Evolutionary conservation across 371 early-diverging fungal species (phyloP).

Genomic region (Mortierella sp.): DNA sequence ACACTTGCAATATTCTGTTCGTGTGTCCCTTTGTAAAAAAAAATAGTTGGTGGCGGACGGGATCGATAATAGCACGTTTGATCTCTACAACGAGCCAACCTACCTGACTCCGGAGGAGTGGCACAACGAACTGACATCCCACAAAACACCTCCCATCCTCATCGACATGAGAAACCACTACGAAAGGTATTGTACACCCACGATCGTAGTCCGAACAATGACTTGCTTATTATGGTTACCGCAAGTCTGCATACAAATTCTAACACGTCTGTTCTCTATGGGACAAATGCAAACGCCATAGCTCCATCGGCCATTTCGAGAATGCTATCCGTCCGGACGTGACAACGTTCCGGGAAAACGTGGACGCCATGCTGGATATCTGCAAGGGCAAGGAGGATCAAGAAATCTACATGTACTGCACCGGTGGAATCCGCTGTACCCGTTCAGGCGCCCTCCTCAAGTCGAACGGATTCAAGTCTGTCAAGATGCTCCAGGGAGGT

Average conservation of each 20-base stretch:
- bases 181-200: no score
- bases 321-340: slow-evolving; percentile 77
- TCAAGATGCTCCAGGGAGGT: slow-evolving; percentile 82
- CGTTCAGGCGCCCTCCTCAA: slow-evolving; percentile 79
- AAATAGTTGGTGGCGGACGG: slow-evolving; percentile 70
- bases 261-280: neutral
- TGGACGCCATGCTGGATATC: slow-evolving; percentile 62
- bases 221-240: no score
- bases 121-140: slow-evolving; percentile 68
- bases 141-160: slow-evolving; percentile 58
- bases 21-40: neutral
- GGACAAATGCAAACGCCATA: slow-evolving; percentile 27
- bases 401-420: slow-evolving; percentile 87
- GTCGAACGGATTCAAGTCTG: slow-evolving; percentile 76
- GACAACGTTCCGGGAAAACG: slow-evolving; percentile 80
- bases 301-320: slow-evolving; percentile 77
- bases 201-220: no score
- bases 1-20: slow-evolving; percentile 19
- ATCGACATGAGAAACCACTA: slow-evolving; percentile 87
- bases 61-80: slow-evolving; percentile 61
- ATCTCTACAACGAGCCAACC: slow-evolving; percentile 72
- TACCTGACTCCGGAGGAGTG: slow-evolving; percentile 75
- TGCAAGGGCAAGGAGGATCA: slow-evolving; percentile 65
- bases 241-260: neutral
- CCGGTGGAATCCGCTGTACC: slow-evolving; percentile 86